phyloP scores from a whole-genome alignment of 2,329 filamentous ascomycete species.

The Paecilomyces variotii region DNA sequence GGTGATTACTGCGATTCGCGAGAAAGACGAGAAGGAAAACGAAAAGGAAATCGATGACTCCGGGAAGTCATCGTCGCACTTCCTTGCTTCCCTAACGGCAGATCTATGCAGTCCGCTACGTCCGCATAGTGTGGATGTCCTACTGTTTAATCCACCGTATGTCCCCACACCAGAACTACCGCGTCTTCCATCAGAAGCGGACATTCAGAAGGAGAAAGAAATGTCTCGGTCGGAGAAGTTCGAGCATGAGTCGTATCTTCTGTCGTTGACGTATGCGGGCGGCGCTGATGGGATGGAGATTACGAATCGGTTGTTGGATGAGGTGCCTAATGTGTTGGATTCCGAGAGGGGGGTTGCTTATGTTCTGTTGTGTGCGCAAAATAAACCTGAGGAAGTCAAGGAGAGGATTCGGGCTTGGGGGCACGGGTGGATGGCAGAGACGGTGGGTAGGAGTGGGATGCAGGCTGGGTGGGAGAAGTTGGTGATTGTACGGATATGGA shows the following conservation, averaged over 20 bases:
- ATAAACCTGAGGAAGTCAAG: conserved; percentile 70
- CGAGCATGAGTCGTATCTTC: conserved; percentile 72
- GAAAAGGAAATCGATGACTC: neutral
- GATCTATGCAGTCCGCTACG: conserved; percentile 62
- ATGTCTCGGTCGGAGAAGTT: conserved; percentile 42
- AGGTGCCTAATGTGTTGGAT: conserved; percentile 57
- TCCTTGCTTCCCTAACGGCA: conserved; percentile 59
- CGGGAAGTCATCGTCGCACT: conserved; percentile 25
- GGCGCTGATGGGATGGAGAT: conserved; percentile 90
- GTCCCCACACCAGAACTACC: conserved; percentile 78
- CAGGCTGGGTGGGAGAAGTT: conserved; percentile 92
- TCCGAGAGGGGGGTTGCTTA: conserved; percentile 70
- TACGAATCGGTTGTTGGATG: conserved; percentile 67
- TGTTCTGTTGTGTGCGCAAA: conserved; percentile 81
- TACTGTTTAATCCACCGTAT: conserved; percentile 96
- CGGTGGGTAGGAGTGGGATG: conserved; percentile 74
- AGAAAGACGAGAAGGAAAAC: conserved; percentile 14
- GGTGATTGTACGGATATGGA: conserved; percentile 81
- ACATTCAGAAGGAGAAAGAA: conserved; percentile 15
- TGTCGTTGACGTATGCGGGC: conserved; percentile 82
- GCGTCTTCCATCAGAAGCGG: conserved; percentile 28
- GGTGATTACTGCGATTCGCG: conserved; percentile 44
- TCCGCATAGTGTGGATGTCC: conserved; percentile 60
- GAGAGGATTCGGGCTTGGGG: conserved; percentile 51
- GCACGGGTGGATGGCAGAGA: conserved; percentile 64